Base-by-base conservation (phyloP, 2,329 filamentous ascomycete species). In the Onygenales sp. region DNA sequence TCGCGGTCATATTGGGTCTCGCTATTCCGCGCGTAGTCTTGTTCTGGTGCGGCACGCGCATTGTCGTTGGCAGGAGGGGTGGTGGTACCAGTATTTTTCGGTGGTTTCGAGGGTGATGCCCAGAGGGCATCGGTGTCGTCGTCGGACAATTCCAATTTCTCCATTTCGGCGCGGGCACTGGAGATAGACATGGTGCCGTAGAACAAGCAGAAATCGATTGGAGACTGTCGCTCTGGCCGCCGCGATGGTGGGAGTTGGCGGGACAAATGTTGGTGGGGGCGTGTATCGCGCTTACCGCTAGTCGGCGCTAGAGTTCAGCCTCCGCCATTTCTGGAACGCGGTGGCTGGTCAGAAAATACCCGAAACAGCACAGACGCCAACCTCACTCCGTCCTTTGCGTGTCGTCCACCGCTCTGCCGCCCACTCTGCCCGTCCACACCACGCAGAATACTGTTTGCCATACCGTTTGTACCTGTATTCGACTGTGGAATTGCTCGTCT, bases 1-100 rank as follows among this genome's bases (percentile, higher is more conserved):
- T 86, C 78, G 3, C 76, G 73, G 57, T 86, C 84, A 62, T 83
- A 83, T 49, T 77, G 71, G 43, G 77, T 76, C 55, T 78, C 75
- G 58, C 70, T 67, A 69, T 80, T 63, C 69, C 68, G 59, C 69
- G 75, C 17, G 41, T 60, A 55, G 58, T 67, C 64, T 51, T 68
- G 56, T 51, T 64, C 61, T 9, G 63, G 58, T 13, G 58, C 54
- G 17, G 56, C 51, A 54, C 55, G 63, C 44, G 63, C 11, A 36
- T 17, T 62, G 56, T 74, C 81, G 60, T 70, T 76, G 57, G 56
- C 59, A 47, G 53, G 17, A 53, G 51, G 68, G 31, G 31, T 3
- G 57, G 55, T 64, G 57, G 54, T 63, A 58, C 58, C 66, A 54
- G 57, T 68, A 58, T 66, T 73, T 50, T 56, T 61, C 46, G 57